Evolutionary conservation across 495 filamentous ascomycete genomes (phyloP).

Genomic region (Penicillium waksmanii): DNA sequence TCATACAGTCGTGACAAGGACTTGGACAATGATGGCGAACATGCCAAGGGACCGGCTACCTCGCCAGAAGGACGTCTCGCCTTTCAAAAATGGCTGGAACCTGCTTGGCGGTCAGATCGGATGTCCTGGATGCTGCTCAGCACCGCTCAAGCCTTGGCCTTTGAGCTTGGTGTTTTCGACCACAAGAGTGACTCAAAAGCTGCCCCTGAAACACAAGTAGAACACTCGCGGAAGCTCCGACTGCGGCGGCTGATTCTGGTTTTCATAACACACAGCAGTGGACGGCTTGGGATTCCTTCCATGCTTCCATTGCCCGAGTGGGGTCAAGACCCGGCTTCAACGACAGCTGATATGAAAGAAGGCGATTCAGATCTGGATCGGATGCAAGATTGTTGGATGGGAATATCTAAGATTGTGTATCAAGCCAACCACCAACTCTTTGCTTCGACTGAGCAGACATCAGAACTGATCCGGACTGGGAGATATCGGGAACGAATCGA

Average conservation of each 20-base stretch:
- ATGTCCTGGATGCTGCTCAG: conserved; percentile 99
- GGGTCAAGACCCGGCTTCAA: conserved; percentile 55
- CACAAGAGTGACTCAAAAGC: conserved; percentile 60
- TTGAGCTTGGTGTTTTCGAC: conserved; percentile 95
- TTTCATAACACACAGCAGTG: conserved; percentile 88
- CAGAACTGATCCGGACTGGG: conserved; percentile 81
- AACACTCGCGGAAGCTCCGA: conserved; percentile 76
- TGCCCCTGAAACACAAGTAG: conserved; percentile 58
- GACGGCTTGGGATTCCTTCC: conserved; percentile 89
- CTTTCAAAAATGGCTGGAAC: conserved; percentile 94
- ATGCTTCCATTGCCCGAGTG: conserved; percentile 74
- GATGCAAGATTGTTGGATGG: conserved; percentile 90
- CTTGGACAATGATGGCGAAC: conserved; percentile 42
- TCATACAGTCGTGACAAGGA: conserved; percentile 41
- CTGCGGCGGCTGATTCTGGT: conserved; percentile 85
- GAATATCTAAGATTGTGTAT: conserved; percentile 87
- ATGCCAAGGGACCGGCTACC: conserved; percentile 39
- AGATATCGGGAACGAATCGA: conserved; percentile 79
- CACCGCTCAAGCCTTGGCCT: conserved; percentile 84
- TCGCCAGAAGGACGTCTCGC: conserved; percentile 62
- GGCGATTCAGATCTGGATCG: conserved; percentile 43
- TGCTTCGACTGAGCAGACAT: conserved; percentile 79
- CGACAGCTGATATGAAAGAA: conserved; percentile 29
- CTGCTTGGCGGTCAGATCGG: conserved; percentile 92
- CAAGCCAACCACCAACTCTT: conserved; percentile 83